Percentiles rank a stretch among this genome's conserved stretches.
Evolutionary conservation across 352 stramenopile genomes (phyloP).

Genomic region (Pythium rishiriense): DNA sequence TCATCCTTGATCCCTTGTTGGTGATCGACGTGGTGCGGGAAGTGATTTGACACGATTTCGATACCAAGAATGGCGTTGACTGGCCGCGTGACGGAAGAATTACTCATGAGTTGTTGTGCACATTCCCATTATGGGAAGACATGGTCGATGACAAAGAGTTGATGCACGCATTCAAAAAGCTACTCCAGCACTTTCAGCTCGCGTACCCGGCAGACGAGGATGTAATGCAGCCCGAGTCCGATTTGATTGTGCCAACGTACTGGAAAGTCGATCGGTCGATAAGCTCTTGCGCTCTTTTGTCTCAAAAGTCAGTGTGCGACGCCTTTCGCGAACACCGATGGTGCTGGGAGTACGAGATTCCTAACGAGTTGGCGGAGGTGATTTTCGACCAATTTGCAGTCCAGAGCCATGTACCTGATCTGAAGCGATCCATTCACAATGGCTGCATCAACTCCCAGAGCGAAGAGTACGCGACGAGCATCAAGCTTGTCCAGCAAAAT

Average conservation of each 20-base stretch:
- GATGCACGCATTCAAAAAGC: conserved; percentile 30
- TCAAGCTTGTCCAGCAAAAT: background rate
- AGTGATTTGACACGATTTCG: conserved; percentile 20
- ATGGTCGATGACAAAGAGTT: conserved; percentile 28
- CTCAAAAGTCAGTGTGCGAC: conserved; percentile 2
- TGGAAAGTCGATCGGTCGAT: background rate
- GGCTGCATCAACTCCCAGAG: background rate
- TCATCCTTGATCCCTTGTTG: conserved; percentile 27
- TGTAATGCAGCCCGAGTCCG: conserved; percentile 15
- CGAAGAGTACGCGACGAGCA: background rate
- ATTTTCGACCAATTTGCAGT: conserved; percentile 33
- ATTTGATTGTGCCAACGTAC: conserved; percentile 21
- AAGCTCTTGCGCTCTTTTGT: background rate
- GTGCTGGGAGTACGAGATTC: conserved; percentile 35
- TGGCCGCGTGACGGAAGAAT: conserved; percentile 5
- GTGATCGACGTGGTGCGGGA: conserved; percentile 32
- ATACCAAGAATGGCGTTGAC: background rate
- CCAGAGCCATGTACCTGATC: conserved; percentile 1
- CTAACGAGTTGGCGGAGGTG: conserved; percentile 17
- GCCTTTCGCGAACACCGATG: background rate
- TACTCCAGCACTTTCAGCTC: conserved; percentile 30
- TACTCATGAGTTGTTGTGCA: too few species aligned
- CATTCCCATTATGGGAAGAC: conserved; percentile 19
- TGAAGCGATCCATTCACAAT: background rate
- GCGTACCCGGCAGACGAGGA: conserved; percentile 26